These are phyloP conservation scores for Chaetomium olivaceum DNA, from an alignment of 2,329 filamentous ascomycete genomes.

Conservation along the genomic window DNA sequence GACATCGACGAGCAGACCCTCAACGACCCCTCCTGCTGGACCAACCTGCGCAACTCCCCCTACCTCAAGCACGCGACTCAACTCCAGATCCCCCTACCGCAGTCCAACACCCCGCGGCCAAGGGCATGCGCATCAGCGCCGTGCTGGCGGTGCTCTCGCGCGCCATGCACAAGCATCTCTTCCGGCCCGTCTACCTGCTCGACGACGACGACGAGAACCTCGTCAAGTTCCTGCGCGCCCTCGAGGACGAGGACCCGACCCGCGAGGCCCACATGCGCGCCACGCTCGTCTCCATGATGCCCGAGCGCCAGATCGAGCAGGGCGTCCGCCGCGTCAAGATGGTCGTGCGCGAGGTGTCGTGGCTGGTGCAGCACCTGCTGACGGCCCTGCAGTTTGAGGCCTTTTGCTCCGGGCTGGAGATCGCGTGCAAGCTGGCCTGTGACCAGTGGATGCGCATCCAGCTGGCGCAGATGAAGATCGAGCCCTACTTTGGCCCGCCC, in stretches of 20 bases:
- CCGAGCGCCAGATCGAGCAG: slow-evolving; percentile 35
- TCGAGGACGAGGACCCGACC: slow-evolving; percentile 37
- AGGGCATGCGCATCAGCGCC: slow-evolving; percentile 42
- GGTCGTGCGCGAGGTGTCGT: slow-evolving; percentile 40
- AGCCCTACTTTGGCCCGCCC: slow-evolving; percentile 41
- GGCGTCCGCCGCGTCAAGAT: slow-evolving; percentile 36
- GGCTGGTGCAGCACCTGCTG: slow-evolving; percentile 40
- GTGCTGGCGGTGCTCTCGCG: slow-evolving; percentile 39
- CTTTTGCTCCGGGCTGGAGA: slow-evolving; percentile 36
- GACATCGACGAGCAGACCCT: slow-evolving; percentile 39
- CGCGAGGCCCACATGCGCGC: slow-evolving; percentile 38
- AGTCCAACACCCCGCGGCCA: slow-evolving; percentile 40
- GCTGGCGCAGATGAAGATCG: slow-evolving; percentile 38
- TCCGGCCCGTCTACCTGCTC: slow-evolving; percentile 40
- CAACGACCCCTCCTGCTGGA: slow-evolving; percentile 39
- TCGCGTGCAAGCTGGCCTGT: slow-evolving; percentile 36
- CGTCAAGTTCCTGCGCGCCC: slow-evolving; percentile 35
- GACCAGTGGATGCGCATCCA: slow-evolving; percentile 40
- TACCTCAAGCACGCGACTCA: slow-evolving; percentile 39
- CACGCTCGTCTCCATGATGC: slow-evolving; percentile 37
- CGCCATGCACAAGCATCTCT: slow-evolving; percentile 38
- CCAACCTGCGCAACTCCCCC: slow-evolving; percentile 37
- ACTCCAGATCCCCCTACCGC: slow-evolving; percentile 39
- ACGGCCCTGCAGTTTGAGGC: slow-evolving; percentile 38
- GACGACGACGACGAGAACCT: slow-evolving; percentile 38